Evolutionary conservation across 139 green algal genomes (phyloP).

Genomic region (Auxenochlorella pyrenoidosa): DNA sequence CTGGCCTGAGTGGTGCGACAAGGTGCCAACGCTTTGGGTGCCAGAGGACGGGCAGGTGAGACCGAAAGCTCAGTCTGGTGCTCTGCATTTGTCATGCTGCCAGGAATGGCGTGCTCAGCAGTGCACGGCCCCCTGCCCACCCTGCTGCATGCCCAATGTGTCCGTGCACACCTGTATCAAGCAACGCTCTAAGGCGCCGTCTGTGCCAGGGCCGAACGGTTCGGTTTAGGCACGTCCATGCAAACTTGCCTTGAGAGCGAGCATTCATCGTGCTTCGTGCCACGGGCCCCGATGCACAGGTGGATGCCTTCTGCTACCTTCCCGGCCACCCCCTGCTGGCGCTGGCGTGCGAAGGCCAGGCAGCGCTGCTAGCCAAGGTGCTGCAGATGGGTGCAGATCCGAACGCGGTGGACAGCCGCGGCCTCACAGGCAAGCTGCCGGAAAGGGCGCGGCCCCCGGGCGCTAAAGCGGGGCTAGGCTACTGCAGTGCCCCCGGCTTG

Average conservation of each 20-base stretch:
- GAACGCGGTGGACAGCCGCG: background rate
- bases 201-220: background rate
- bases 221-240: background rate
- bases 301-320: slow-evolving; percentile 7
- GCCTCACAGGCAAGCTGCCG: background rate
- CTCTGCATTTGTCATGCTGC: background rate
- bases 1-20: slow-evolving; percentile 22
- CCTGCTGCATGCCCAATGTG: no score
- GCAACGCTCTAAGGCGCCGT: no score
- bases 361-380: slow-evolving; percentile 18
- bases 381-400: background rate
- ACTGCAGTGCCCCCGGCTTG: no score
- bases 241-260: background rate
- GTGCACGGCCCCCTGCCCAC: no score
- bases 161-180: no score
- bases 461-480: no score
- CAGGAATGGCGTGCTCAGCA: no score
- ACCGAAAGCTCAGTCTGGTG: background rate
- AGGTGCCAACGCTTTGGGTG: background rate
- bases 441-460: background rate
- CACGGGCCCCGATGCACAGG: background rate
- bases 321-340: slow-evolving; percentile 22
- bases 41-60: slow-evolving; percentile 22
- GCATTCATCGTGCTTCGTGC: no score
- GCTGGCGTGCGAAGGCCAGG: slow-evolving; percentile 8